Conservation (phyloP, 257 asterid species). For the Galeopsis tetrahit region DNA sequence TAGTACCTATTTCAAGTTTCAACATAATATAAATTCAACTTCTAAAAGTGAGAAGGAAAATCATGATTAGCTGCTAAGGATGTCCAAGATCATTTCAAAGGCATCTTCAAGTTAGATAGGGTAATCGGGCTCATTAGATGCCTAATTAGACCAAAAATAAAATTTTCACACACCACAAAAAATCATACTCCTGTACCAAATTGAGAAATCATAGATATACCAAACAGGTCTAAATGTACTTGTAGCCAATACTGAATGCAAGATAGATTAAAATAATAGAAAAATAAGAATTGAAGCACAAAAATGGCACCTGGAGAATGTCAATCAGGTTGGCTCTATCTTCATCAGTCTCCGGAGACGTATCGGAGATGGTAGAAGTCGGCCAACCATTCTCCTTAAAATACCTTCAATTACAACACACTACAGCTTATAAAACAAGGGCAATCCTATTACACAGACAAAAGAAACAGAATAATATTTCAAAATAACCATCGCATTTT, state of each 20-base stretch:
- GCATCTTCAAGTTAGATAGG: conserved; percentile 4
- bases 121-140: no score
- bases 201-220: no score
- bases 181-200: no score
- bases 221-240: not conserved
- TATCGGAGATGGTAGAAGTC: conserved; percentile 59
- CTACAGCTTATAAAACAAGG: not conserved
- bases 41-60: not conserved
- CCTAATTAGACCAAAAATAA: no score
- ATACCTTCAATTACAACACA: conserved; percentile 56
- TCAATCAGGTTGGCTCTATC: conserved; percentile 80
- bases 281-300: not conserved
- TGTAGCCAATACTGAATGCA: not conserved
- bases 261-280: not conserved
- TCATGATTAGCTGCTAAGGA: conserved; percentile 9
- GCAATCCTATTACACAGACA: not conserved
- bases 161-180: no score
- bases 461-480: no score
- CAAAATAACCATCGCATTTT: conserved; percentile 85
- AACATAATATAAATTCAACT: not conserved
- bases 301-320: conserved; percentile 65
- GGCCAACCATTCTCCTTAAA: conserved; percentile 98
- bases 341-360: conserved; percentile 66
- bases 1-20: not conserved
- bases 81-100: not conserved